Base-by-base conservation (phyloP, 352 stramenopile species). In the Pythium aristosporum region DNA sequence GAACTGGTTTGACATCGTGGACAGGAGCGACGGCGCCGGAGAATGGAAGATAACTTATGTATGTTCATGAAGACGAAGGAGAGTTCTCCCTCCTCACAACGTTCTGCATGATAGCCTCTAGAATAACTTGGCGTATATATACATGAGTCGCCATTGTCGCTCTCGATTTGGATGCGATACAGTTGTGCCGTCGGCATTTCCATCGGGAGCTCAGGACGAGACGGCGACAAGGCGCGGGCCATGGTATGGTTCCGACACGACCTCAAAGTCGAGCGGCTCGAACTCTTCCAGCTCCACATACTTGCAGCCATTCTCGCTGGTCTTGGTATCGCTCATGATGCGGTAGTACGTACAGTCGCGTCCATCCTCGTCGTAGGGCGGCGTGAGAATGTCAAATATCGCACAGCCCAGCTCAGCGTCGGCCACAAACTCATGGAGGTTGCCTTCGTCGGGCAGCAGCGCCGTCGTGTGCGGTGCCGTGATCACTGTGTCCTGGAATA, bases 311-410 rank as follows among this genome's bases (percentile, higher is more conserved):
- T 61, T 57, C n/a, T 65, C 56, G n/a, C 57, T 25, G 15, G 70
- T 59, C n/a, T 47, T 47, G 43, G 37, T 61, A 12, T 60, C 55
- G n/a, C 76, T 56, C 2, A 86, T 69, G 43, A 80, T 63, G 18
- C 80, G 82, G 68, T 80, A 92, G 70, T 92, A 92, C 11, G 81
- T 88, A 61, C 83, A 92, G 65, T 92, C 81, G 3, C 83, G 78
- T 20, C 76, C 83, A 23, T 77, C 75, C 13, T 79, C 74, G 7
- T 92, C 80, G 65, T 95, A 95, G 5, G 86, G 86, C n/a, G 86
- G 86, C 21, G 84, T 92, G 52, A 92, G 81, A 57, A 95, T 91
- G 75, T 95, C 86, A 43, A 95, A 84, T 59, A 95, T 88, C 5
- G 86, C 86, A 52, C 86, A 95, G 25, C 86, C 86, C 47, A 85